Base-by-base conservation (phyloP, 2,329 filamentous ascomycete species). In the Cryphonectria japonica region DNA sequence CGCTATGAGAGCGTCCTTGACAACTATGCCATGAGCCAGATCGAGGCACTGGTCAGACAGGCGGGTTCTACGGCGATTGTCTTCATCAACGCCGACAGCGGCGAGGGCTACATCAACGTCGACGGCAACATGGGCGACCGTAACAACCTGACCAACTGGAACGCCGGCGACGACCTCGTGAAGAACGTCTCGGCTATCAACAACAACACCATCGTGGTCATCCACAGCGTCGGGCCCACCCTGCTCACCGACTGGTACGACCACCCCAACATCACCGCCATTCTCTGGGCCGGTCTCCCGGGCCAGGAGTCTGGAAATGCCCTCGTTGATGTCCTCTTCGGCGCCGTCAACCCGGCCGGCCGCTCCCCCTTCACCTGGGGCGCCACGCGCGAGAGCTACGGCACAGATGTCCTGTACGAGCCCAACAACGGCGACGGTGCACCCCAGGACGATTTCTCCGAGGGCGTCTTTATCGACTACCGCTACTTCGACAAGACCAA, bases 121-220 rank as follows among this genome's bases (percentile, higher is more conserved):
- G 95, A 95, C 73, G 92, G 89, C 68, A 98, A 98, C 79, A 84
- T 86, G 71, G 96, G 96, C 71, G 95, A 98, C 80, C 91, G 96
- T 68, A 94, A 95, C 77, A 98, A 99, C 82, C 85, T 99, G 52
- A 97, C 94, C 0, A 85, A 97, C 0, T 98, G 95, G 95, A 86
- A 91, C 72, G 87, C 90, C 71, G 95, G 93, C 57, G 94, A 98
- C 68, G 85, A 87, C 0, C 83, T 98, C 69, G 92, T 98, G 81
- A 87, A 92, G 81, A 94, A 92, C 64, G 93, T 97, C 14, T 90
- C 93, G 0, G 85, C 89, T 9, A 79, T 89, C 73, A 95, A 92
- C 85, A 90, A 91, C 83, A 97, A 98, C 86, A 97, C 94, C 16
- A 92, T 98, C 72, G 93, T 98, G 22, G 89, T 98, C 70, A 91